These are phyloP conservation scores for Salix purpurea DNA, from an alignment of 345 rosid species.

Conservation along the genomic window DNA sequence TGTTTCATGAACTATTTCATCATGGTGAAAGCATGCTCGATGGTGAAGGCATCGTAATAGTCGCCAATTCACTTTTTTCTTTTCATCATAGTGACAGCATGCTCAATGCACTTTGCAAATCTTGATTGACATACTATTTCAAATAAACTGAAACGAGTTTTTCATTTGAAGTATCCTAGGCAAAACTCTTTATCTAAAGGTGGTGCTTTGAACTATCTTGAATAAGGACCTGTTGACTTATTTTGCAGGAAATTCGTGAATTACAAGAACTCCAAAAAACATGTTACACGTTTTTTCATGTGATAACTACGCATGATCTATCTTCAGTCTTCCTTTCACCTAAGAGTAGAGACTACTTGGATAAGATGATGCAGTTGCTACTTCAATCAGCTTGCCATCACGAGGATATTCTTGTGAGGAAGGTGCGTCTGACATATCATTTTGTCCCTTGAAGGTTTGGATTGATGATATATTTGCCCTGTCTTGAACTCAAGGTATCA, in stretches of 20 bases:
- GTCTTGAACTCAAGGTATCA: neutral
- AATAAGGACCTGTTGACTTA: neutral
- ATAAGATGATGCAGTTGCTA: conserved; percentile 63
- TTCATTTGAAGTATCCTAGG: neutral
- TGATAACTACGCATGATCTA: conserved; percentile 72
- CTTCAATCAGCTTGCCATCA: conserved; percentile 65
- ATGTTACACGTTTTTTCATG: conserved; percentile 79
- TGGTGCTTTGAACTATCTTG: neutral
- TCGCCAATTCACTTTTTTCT: neutral
- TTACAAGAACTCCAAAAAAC: conserved; percentile 84
- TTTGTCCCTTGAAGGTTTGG: neutral
- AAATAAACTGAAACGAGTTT: neutral
- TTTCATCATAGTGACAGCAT: neutral
- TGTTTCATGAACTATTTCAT: neutral
- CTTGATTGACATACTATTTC: neutral
- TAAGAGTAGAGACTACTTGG: conserved; percentile 51
- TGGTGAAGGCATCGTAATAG: neutral
- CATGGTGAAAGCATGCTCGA: too few relatives aligned
- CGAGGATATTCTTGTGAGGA: conserved; percentile 68
- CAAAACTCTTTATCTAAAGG: neutral
- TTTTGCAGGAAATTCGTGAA: conserved; percentile 74
- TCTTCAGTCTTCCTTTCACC: conserved; percentile 76
- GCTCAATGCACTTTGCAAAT: neutral
- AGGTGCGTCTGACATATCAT: conserved; percentile 41
- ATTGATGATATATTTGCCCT: neutral